Evolutionary conservation across 768 basidiomycete genomes (phyloP), one percentile per base, ranked within the genome.

Genomic region (Piloderma croceum): DNA sequence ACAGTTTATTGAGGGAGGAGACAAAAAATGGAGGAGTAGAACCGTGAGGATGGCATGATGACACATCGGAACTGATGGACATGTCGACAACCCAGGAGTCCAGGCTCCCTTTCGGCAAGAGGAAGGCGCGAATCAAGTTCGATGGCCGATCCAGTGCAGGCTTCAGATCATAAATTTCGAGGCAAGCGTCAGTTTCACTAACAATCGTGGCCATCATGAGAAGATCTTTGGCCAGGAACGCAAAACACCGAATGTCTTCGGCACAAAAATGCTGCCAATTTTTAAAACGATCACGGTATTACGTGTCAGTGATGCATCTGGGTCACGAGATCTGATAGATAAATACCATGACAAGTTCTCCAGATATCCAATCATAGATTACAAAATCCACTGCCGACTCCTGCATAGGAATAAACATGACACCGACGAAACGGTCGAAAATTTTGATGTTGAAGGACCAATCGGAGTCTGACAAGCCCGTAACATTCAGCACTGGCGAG

Each of bases 291-390:
- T n/a, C n/a, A n/a, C n/a, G n/a, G n/a, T n/a, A n/a, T n/a, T n/a
- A n/a, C n/a, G n/a, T n/a, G n/a, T n/a, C n/a, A n/a, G n/a, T n/a
- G n/a, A n/a, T n/a, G n/a, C n/a, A n/a, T n/a, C n/a, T n/a, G n/a
- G n/a, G 62, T 73, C n/a, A n/a, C n/a, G n/a, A n/a, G n/a, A n/a
- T n/a, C n/a, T n/a, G n/a, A n/a, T n/a, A n/a, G n/a, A n/a, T n/a
- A n/a, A n/a, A 63, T 50, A 84, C 81, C 46, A 72, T 43, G 47
- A 76, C 53, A 5, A 63, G 52, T 9, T 56, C 48, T 5, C 77
- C 77, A 4, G 71, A 76, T 51, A 73, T 75, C 83, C 82, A 85
- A 40, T 84, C 71, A 81, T 79, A 85, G 17, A 81, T 60, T 17
- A 71, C 59, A 10, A 83, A 53, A 47, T 77, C 73, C 71, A 33